Percentiles rank a stretch among this genome's conserved stretches.
Evolutionary conservation across 306 rosid genomes (phyloP).

Genomic region (Ziziphus jujuba): DNA sequence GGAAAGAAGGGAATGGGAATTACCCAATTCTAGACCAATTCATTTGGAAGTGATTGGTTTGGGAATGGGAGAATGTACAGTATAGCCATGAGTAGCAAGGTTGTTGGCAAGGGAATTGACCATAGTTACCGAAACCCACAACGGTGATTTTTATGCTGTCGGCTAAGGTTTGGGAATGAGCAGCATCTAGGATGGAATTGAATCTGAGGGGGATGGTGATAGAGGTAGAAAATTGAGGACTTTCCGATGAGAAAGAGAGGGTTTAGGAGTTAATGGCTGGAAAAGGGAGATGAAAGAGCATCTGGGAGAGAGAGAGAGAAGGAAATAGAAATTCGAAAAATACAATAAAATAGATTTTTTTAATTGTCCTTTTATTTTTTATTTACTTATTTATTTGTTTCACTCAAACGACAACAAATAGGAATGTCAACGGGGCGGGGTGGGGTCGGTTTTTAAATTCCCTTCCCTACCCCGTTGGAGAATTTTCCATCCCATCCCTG

Average conservation of each 20-base stretch:
- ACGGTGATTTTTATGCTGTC: conserved; percentile 64
- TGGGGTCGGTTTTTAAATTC: no score
- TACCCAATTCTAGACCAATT: conserved; percentile 44
- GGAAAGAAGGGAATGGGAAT: conserved; percentile 49
- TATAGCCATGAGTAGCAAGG: conserved; percentile 66
- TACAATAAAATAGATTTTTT: no score
- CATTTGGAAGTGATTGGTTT: conserved; percentile 44
- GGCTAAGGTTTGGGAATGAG: conserved; percentile 41
- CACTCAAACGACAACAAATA: no score
- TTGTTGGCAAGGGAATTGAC: conserved; percentile 71
- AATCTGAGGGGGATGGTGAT: conserved; percentile 23
- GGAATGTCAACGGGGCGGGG: no score
- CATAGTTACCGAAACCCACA: conserved; percentile 73
- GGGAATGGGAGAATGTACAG: conserved; percentile 70
- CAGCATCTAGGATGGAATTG: conserved; percentile 71
- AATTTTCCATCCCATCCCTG: no score
- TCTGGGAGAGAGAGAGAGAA: conserved; percentile 31
- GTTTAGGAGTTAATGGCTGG: background rate
- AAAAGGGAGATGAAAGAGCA: background rate
- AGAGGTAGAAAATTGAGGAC: background rate
- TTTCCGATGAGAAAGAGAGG: background rate
- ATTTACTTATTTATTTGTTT: no score
- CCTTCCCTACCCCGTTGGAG: no score
- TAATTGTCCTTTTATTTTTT: no score
- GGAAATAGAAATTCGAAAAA: no score